Base-by-base conservation (phyloP, 1,284 basidiomycete genomes). In the Macrocybe sp. region DNA sequence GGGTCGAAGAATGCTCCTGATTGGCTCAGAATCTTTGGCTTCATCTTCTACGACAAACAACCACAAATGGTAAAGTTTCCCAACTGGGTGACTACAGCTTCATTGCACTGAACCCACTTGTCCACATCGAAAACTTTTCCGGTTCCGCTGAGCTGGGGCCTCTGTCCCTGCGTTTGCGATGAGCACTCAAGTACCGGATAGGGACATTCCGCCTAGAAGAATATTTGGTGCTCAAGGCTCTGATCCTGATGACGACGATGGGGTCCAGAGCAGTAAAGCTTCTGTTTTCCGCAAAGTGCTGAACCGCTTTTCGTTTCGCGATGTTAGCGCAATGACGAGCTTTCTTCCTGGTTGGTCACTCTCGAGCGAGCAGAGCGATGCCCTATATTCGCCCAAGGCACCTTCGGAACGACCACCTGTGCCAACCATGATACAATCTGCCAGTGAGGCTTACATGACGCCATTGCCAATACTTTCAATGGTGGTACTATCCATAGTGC, bases 381-480 rank as follows among this genome's bases (percentile, higher is more conserved):
- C n/a, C 14, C 38, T 34, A 3, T 28, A 43, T 4, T 51, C 52
- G 54, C 44, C 29, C 1, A 52, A 50, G 22, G 47, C 59, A 4
- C 53, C 59, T n/a, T 42, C 63, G 31, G 82, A 83, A 42, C 69
- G 77, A 33, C 76, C 86, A 3, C 80, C 85, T 37, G 89, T 90
- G 52, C 88, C 89, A 4, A 86, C 79, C 49, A 85, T 87, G 55
- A 72, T 86, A 52, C 78, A 81, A 49, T 60, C 74, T n/a, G 64
- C 78, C n/a, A 70, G 69, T 14, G 86, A 88, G 60, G 67, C 67
- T 22, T 80, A 84, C 53, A 66, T 81, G 33, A 95, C 92, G 1
- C 92, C 93, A 2, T 65, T 97, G 28, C 94, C 93, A 1, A 70
- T 74, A n/a, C 68, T 97, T 38, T 88, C 93, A 0, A 94, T 97